Evolutionary conservation across 257 asterid species (phyloP), one percentile per base, ranked within the genome.

Genomic region (Apocynum venetum): DNA sequence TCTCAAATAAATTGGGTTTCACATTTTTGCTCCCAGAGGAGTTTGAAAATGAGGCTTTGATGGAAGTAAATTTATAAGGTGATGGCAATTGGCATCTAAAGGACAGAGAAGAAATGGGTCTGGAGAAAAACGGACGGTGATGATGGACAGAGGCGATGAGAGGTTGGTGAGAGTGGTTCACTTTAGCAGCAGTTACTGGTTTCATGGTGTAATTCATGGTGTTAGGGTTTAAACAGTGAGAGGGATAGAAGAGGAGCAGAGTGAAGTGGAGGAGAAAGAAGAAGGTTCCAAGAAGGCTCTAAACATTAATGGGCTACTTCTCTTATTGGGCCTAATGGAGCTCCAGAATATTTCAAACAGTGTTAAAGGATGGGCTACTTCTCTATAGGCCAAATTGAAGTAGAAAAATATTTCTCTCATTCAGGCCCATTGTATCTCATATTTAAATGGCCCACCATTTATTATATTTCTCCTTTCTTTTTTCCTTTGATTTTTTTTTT

Each of bases 21-120:
- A 40, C 67, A 70, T 1, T 63, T 31, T 61, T 67, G 8, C 17
- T 19, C 2, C 6, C 38, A 8, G 81, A 43, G 41, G 72, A 36
- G 48, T 75, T 71, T 1, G 82, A 72, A 56, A 8, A 64, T 8
- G 75, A 44, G 72, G 81, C 80, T 44, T 59, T 76, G 59, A 79
- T 52, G 56, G 83, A 47, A 44, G 66, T 6, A 40, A 8, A 70
- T 3, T 77, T 8, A 38, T 7, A 77, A 0, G 74, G 46, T 1
- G 74, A 55, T 46, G 72, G 76, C 36, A 72, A 77, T 14, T 56
- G 78, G 73, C 65, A 53, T 52, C 72, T 75, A 61, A 83, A 79
- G 70, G 87, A 67, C 71, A 81, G 65, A 44, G 81, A 79, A 73
- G 85, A 77, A 61, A 75, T 71, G 75, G 89, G 86, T 44, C 64